Evolutionary conservation across 805 yeast genomes (phyloP).

Genomic region (Komagataella populi): DNA sequence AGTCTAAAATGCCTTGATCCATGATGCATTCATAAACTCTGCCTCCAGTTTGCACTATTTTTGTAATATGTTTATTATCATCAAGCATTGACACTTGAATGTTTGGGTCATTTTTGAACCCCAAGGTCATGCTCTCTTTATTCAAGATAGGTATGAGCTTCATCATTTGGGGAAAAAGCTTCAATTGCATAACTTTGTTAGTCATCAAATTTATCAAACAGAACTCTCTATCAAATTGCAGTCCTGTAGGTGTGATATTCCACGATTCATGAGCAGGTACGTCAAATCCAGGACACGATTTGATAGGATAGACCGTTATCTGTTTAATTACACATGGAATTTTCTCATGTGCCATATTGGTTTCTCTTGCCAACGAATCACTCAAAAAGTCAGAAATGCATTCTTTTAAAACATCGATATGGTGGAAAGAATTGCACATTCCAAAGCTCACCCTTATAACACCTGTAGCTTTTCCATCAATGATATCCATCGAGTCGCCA

Average conservation of each 20-base stretch:
- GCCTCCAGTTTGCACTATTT: neutral
- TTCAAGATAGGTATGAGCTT: constrained; percentile 17
- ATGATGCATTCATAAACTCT: constrained; percentile 5
- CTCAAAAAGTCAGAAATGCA: constrained; percentile 13
- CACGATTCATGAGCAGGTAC: constrained; percentile 14
- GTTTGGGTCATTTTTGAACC: constrained; percentile 3
- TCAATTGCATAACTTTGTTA: constrained; percentile 17
- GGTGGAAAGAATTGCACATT: constrained; percentile 19
- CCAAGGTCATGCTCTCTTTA: constrained; percentile 4
- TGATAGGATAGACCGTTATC: constrained; percentile 25
- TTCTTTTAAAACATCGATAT: constrained; percentile 17
- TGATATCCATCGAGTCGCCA: constrained; percentile 25
- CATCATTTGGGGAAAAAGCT: constrained; percentile 20
- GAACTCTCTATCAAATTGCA: constrained; percentile 26
- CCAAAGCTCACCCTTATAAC: constrained; percentile 27
- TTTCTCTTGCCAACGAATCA: constrained; percentile 3
- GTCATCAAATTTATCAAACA: constrained; percentile 18
- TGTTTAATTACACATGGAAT: constrained; percentile 7
- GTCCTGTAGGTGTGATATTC: constrained; percentile 17
- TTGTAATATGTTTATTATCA: neutral
- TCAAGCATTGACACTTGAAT: constrained; percentile 1
- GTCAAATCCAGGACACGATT: constrained; percentile 23
- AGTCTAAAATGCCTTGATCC: constrained; percentile 11
- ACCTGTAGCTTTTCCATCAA: constrained; percentile 25
- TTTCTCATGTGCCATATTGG: neutral